These are phyloP conservation scores for Fraxinus dipetala DNA, from an alignment of 305 asterid genomes.

Conservation along the genomic window DNA sequence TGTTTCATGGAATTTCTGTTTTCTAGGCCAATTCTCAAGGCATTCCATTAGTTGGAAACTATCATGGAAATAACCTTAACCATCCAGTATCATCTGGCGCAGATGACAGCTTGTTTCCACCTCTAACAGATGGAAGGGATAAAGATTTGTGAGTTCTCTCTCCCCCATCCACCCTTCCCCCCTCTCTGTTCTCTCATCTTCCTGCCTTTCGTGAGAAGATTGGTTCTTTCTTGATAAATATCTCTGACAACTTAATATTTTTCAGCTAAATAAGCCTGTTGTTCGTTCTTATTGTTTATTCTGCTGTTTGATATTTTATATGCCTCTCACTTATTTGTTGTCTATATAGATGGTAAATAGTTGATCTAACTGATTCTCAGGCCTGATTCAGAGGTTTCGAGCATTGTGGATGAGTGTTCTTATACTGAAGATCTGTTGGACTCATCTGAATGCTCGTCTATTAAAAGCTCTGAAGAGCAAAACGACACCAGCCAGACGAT, in stretches of 20 bases:
- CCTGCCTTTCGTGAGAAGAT: neutral
- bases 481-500: constrained; percentile 41
- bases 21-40: constrained; percentile 49
- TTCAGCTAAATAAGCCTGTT: neutral
- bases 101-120: constrained; percentile 37
- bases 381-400: constrained; percentile 48
- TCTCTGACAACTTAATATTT: constrained; percentile 6
- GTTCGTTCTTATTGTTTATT: constrained; percentile 11
- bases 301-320: constrained; percentile 8
- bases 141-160: constrained; percentile 40
- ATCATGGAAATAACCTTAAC: constrained; percentile 34
- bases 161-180: constrained; percentile 5
- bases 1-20: constrained; percentile 22
- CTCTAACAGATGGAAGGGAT: constrained; percentile 31
- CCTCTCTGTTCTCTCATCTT: constrained; percentile 10
- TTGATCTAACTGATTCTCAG: constrained; percentile 37
- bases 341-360: constrained; percentile 20
- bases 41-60: constrained; percentile 30
- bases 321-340: constrained; percentile 21
- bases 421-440: constrained; percentile 57
- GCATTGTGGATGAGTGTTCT: constrained; percentile 43
- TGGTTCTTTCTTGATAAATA: constrained; percentile 21
- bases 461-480: constrained; percentile 56
- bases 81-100: constrained; percentile 31
- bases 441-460: constrained; percentile 69